Evolutionary conservation across 1,139 yeast genomes (phyloP).

Genomic region (Yamadazyma dendronema): DNA sequence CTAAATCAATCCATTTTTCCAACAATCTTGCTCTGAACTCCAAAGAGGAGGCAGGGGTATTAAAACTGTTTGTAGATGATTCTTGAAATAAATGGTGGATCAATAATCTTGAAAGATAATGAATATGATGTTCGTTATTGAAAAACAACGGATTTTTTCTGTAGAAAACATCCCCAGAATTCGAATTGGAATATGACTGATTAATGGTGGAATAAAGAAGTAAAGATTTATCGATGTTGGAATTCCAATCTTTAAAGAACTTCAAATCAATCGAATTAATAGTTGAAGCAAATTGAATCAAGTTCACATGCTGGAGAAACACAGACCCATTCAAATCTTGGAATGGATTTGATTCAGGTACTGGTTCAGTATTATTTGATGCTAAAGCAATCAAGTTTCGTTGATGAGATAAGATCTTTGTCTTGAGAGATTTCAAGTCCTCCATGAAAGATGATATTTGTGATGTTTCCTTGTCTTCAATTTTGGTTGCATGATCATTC

Average conservation of each 20-base stretch:
- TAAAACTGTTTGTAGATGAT: constrained; percentile 18
- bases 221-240: constrained; percentile 52
- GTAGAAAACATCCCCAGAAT: constrained; percentile 31
- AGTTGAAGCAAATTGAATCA: constrained; percentile 51
- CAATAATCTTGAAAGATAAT: constrained; percentile 71
- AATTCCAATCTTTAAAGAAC: constrained; percentile 69
- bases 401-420: constrained; percentile 34
- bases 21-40: constrained; percentile 63
- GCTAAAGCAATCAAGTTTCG: constrained; percentile 34
- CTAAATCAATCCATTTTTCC: constrained; percentile 85
- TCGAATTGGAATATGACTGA: constrained; percentile 13
- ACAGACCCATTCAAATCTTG: constrained; percentile 33
- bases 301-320: constrained; percentile 43
- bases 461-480: constrained; percentile 1
- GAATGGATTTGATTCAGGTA: constrained; percentile 24
- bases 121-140: constrained; percentile 65
- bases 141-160: constrained; percentile 56
- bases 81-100: constrained; percentile 69
- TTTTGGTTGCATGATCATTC: constrained; percentile 10
- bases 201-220: constrained; percentile 30
- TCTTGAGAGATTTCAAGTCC: constrained; percentile 24
- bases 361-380: constrained; percentile 13
- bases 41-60: constrained; percentile 20
- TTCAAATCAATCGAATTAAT: constrained; percentile 57
- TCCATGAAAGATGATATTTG: constrained; percentile 3